These are phyloP conservation scores for Lentinula sp. DNA, from an alignment of 768 basidiomycete genomes.

Conservation along the genomic window DNA sequence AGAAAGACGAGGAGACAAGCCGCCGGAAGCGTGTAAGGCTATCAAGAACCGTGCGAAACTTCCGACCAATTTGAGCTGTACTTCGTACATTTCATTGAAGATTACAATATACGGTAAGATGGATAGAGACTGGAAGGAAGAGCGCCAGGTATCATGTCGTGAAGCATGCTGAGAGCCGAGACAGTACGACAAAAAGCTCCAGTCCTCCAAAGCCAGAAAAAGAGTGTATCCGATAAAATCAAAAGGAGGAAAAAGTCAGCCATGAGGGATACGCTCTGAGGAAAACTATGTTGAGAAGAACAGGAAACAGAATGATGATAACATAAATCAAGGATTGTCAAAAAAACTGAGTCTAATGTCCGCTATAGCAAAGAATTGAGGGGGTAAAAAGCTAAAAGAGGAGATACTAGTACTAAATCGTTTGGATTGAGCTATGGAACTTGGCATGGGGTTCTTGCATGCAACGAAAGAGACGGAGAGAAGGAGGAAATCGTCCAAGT, in stretches of 20 bases:
- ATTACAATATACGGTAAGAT: conserved; percentile 12
- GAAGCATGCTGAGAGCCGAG: not conserved
- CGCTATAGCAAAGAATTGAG: not conserved
- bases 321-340: not conserved
- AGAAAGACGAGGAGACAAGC: not conserved
- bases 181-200: not conserved
- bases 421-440: not conserved
- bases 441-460: not conserved
- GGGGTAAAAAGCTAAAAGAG: not conserved
- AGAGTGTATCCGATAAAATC: not conserved
- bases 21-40: not conserved
- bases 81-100: not conserved
- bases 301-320: not conserved
- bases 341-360: not conserved
- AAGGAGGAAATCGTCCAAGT: not conserved
- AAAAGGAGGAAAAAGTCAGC: too few relatives aligned
- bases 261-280: not conserved
- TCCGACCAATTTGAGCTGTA: too few relatives aligned
- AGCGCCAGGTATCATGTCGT: conserved; percentile 10
- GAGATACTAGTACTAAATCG: not conserved
- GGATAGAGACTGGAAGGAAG: conserved; percentile 1
- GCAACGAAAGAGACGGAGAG: not conserved
- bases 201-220: not conserved
- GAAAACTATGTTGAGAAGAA: not conserved
- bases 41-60: not conserved